phyloP scores from a whole-genome alignment of 2,329 filamentous ascomycete genomes.

The Botrytis fabae region DNA sequence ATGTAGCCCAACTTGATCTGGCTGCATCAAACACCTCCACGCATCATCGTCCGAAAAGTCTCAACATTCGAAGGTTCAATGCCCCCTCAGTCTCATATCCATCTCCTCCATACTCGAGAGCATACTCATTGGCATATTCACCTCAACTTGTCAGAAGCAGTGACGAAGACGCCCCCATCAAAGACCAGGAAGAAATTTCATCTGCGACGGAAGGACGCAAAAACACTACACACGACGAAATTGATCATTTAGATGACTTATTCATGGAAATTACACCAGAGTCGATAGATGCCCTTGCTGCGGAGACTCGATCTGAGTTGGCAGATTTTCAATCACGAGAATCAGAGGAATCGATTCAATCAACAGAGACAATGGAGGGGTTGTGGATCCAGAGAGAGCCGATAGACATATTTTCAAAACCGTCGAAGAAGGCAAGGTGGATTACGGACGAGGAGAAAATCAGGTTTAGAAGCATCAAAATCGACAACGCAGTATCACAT shows the following conservation, averaged over 20 bases:
- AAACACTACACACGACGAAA: not conserved
- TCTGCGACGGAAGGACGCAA: not conserved
- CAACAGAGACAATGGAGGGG: not conserved
- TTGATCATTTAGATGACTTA: slow-evolving; percentile 3
- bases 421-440: slow-evolving; percentile 16
- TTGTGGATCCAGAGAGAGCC: slow-evolving; percentile 5
- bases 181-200: not conserved
- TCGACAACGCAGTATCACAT: slow-evolving; percentile 19
- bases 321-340: not conserved
- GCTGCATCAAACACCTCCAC: slow-evolving; percentile 11
- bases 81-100: slow-evolving; percentile 3
- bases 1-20: slow-evolving; percentile 38
- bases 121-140: slow-evolving; percentile 8
- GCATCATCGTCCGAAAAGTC: not conserved
- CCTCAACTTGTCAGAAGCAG: not conserved
- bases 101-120: slow-evolving; percentile 8
- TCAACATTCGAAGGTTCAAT: slow-evolving; percentile 18
- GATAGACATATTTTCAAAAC: slow-evolving; percentile 5
- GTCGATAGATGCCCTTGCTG: slow-evolving; percentile 41
- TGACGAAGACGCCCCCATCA: not conserved
- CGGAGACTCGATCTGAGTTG: slow-evolving; percentile 26
- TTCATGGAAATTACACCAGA: slow-evolving; percentile 43
- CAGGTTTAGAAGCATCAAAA: slow-evolving; percentile 20
- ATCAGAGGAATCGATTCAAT: not conserved
- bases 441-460: not conserved